Conservation (phyloP, 164 flowering plant genomes). For the grape (Vitis vinifera) region DNA sequence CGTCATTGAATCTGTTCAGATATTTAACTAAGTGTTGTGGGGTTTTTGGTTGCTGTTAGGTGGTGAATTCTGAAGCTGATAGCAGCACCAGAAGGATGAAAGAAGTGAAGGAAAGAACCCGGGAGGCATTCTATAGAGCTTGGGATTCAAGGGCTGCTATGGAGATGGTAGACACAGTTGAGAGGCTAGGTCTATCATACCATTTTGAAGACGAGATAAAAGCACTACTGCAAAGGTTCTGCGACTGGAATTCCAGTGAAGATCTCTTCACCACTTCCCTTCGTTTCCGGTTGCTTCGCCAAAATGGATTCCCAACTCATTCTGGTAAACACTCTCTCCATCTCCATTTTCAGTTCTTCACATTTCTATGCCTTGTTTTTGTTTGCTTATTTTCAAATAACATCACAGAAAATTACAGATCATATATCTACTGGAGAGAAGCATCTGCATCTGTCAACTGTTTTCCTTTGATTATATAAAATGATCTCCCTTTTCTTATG, state of each 20-base stretch:
- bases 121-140: neutral
- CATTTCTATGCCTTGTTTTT: neutral
- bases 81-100: neutral
- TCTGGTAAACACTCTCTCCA: neutral
- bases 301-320: constrained; percentile 1
- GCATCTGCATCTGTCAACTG: too few species aligned
- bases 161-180: constrained; percentile 10
- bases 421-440: too few species aligned
- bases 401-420: too few species aligned
- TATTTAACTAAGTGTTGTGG: too few species aligned
- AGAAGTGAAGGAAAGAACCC: neutral
- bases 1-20: too few species aligned
- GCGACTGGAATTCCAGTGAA: neutral
- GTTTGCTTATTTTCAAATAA: neutral
- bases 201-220: constrained; percentile 14
- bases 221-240: neutral
- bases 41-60: neutral
- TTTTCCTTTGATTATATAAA: too few species aligned
- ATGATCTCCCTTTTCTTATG: too few species aligned
- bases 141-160: constrained; percentile 6
- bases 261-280: constrained; percentile 9
- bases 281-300: constrained; percentile 9
- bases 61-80: neutral
- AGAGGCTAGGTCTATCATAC: constrained; percentile 12
- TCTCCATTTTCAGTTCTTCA: neutral